Conservation (phyloP, 441 rosid species). For the Dalechampia spathulata region DNA sequence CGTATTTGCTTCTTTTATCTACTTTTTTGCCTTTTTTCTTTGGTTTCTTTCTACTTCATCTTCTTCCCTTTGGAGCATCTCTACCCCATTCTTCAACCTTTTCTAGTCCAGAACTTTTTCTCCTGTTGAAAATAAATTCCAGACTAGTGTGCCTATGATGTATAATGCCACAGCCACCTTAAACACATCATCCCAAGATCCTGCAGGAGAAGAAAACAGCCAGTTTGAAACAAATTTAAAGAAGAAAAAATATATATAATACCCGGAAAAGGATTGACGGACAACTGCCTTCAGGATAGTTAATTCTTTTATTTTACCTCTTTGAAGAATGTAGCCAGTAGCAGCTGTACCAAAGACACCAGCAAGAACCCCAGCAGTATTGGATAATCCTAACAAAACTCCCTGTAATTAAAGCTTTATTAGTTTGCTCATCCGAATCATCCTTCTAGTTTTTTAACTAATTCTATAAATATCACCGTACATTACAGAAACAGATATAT, state of each 20-base stretch:
- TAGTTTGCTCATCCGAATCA: conserved; percentile 12
- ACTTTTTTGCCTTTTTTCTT: background rate
- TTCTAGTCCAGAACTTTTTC: conserved; percentile 80
- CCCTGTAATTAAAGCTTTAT: conserved; percentile 51
- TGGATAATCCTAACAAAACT: conserved; percentile 87
- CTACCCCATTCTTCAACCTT: conserved; percentile 2
- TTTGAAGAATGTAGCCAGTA: conserved; percentile 91
- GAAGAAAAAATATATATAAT: background rate
- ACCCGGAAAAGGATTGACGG: background rate
- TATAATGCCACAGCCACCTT: conserved; percentile 82
- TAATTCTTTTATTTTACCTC: conserved; percentile 38
- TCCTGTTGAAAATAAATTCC: conserved; percentile 96
- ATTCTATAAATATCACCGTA: background rate
- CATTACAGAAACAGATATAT: background rate
- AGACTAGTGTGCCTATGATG: conserved; percentile 78
- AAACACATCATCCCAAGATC: conserved; percentile 96
- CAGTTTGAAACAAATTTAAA: background rate
- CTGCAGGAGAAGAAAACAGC: conserved; percentile 26
- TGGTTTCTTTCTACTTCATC: background rate
- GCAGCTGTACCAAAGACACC: conserved; percentile 98
- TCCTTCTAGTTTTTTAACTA: background rate
- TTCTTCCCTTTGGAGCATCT: conserved; percentile 1
- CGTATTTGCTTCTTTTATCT: background rate
- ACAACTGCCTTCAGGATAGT: background rate
- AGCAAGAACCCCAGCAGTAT: conserved; percentile 96